Percentiles rank a stretch among this genome's conserved stretches.
These are phyloP conservation scores for Arctium minus DNA, from an alignment of 129 eudicot species.

Conservation along the genomic window DNA sequence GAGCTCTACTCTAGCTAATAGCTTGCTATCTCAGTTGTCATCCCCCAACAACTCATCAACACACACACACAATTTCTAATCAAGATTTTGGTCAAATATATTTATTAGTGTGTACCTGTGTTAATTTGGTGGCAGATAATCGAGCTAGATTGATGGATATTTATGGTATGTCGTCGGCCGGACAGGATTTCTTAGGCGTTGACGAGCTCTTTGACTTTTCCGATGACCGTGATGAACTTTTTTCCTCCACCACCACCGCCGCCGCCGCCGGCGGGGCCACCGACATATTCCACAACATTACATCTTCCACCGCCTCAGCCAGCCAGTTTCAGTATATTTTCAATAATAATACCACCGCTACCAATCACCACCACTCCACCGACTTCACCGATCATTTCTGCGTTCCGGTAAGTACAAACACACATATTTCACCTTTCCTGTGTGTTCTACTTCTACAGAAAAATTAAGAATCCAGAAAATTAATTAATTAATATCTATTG, in stretches of 20 bases:
- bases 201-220: constrained; percentile 59
- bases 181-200: constrained; percentile 31
- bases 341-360: not conserved
- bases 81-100: not conserved
- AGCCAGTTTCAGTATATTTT: constrained; percentile 4
- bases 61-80: not conserved
- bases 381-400: constrained; percentile 46
- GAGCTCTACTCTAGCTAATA: not conserved
- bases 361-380: constrained; percentile 14
- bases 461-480: not conserved
- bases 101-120: not conserved
- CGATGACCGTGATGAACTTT: constrained; percentile 33
- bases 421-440: not conserved
- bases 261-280: not conserved
- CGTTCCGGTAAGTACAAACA: constrained; percentile 41
- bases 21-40: constrained; percentile 5
- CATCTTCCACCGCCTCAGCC: constrained; percentile 18
- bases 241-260: constrained; percentile 20
- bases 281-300: not conserved
- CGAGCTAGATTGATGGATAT: constrained; percentile 35
- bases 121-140: not conserved
- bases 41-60: not conserved
- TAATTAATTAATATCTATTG: not conserved
- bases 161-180: constrained; percentile 29
- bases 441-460: not conserved